A percentile compares a stretch with the other conserved stretches of the same genome.
Conservation (phyloP, 306 rosid genomes). For the Prosopis cineraria region DNA sequence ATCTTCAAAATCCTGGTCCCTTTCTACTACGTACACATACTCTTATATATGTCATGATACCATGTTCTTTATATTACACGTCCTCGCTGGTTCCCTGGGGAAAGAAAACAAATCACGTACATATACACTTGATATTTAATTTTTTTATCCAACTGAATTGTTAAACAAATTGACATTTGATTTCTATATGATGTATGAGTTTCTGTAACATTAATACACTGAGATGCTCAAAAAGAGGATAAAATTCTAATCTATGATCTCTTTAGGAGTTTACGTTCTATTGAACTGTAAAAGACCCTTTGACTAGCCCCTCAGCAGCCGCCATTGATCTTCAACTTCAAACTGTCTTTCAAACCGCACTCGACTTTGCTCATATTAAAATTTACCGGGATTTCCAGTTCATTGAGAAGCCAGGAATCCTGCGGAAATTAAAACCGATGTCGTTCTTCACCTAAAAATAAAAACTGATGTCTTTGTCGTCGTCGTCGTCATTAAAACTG, state of each 20-base stretch:
- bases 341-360: not conserved
- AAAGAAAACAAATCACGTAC: not conserved
- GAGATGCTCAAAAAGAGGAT: not conserved
- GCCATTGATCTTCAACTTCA: not conserved
- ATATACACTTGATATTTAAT: not conserved
- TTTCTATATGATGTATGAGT: not conserved
- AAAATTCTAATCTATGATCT: not conserved
- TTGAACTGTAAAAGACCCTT: not conserved
- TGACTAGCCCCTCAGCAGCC: not conserved
- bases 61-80: conserved; percentile 16
- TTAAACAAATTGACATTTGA: not conserved
- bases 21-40: conserved; percentile 11
- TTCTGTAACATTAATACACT: not conserved
- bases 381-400: not conserved
- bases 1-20: conserved; percentile 13
- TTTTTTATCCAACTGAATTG: not conserved
- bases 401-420: not conserved
- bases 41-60: conserved; percentile 15
- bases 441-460: no score
- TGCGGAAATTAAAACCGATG: not conserved
- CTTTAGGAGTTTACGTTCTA: not conserved
- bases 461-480: not conserved
- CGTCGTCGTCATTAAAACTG: not conserved
- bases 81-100: not conserved
- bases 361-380: not conserved